Evolutionary conservation across 1,284 basidiomycete species (phyloP), one percentile per base, ranked within the genome.

Genomic region (Apiotrichum mycotoxinovorans): DNA sequence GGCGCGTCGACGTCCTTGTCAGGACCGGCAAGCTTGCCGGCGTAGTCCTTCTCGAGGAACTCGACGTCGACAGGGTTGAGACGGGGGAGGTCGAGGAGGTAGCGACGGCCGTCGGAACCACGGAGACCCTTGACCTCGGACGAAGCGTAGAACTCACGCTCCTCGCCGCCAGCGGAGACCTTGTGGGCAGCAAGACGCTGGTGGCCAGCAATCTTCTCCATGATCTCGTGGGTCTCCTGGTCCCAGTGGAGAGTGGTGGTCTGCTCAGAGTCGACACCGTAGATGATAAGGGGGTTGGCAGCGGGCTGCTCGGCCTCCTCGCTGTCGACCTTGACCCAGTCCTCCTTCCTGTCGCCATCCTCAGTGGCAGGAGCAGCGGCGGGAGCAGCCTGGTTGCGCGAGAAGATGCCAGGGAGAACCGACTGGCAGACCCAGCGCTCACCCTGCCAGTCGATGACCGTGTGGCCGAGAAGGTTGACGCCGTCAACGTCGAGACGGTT

Each of bases 391-490:
- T 71, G 68, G 56, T 70, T 72, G 56, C 71, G 77, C 58, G 75
- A 75, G 74, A 83, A 83, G 55, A 84, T 79, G 43, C 82, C 83
- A 18, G 83, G 83, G 4, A 83, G 75, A 57, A 83, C 78, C 51
- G 76, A 79, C 73, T 84, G 83, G 54, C 79, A 82, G 51, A 83
- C 79, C 82, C 82, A 84, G 64, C 83, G 77, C 67, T 81, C 79
- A 40, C 83, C 83, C 58, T 77, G 77, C 79, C 79, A 83, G 69
- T 84, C 83, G 51, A 84, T 76, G 30, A 83, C 78, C 30, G 81
- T 81, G 57, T 81, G 78, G 37, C 91, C 91, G 34, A 94, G 80
- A 45, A 86, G 83, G 74, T 88, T 91, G 58, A 83, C 83, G 25
- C 91, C 91, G 67, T 93, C 89, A 48, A 92, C 66, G 60, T 83